Conservation (phyloP, 176 grass and related monocot genomes). For the Carex parvula region DNA sequence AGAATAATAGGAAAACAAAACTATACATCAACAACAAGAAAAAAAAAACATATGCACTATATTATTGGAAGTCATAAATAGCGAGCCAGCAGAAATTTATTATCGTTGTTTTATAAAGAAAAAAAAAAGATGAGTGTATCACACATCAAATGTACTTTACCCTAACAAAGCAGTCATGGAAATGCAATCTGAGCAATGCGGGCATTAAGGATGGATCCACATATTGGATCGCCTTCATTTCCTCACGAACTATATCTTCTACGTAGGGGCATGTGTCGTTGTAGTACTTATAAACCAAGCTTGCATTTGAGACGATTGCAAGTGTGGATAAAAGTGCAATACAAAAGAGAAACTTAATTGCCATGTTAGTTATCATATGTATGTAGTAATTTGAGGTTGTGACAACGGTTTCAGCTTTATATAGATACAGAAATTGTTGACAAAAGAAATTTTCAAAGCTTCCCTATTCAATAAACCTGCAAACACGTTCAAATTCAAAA, state of each 20-base stretch:
- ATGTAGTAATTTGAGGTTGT: background rate
- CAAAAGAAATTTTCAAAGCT: background rate
- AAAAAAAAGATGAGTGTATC: too few species aligned
- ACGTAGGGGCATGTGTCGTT: slow-evolving; percentile 29
- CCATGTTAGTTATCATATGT: background rate
- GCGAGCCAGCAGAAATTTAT: too few species aligned
- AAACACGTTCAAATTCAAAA: background rate
- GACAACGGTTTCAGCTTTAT: background rate
- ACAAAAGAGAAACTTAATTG: background rate
- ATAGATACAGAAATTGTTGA: background rate
- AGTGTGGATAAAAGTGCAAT: background rate
- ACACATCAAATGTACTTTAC: background rate
- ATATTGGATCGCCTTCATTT: slow-evolving; percentile 17
- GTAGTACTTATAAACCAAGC: background rate
- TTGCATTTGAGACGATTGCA: background rate
- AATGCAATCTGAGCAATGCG: slow-evolving; percentile 47
- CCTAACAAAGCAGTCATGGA: slow-evolving; percentile 61
- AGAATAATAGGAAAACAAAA: background rate
- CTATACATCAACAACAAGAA: background rate
- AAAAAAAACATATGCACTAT: background rate
- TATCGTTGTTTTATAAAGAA: too few species aligned
- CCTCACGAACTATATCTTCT: slow-evolving; percentile 31
- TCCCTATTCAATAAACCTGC: background rate
- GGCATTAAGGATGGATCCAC: slow-evolving; percentile 37
- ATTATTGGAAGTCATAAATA: too few species aligned